Base-by-base conservation (phyloP, 768 basidiomycete genomes). In the Butyriboletus loyo region DNA sequence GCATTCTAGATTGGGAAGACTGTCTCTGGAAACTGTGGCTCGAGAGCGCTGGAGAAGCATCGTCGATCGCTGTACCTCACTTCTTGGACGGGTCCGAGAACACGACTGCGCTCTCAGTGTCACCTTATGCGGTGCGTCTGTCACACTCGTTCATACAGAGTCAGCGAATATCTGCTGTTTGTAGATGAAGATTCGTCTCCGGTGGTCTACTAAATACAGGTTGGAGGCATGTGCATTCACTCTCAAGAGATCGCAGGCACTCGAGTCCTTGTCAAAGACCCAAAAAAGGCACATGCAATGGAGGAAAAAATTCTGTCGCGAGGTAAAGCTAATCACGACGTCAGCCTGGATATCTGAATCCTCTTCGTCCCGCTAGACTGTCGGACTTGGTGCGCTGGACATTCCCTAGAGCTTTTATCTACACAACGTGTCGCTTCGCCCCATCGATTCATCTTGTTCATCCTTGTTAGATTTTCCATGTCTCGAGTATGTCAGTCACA, bases 1-100 rank as follows among this genome's bases (percentile, higher is more conserved):
- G 83, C 21, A 53, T 58, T 1, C 65, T 73, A 4, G 82, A 85
- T 52, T 87, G 85, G 85, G 72, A 76, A 31, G 81, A 84, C 52
- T 87, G 85, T 62, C 66, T 86, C 14, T 87, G 85, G 84, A 81
- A 83, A 58, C 53, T 85, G 51, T 80, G 79, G 72, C 72, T 86
- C 25, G 78, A 82, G 50, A 76, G 72, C 49, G 76, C 74, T 32
- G 84, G 83, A 14, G 67, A 68, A 13, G 64, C 72, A 7, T 54
- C 59, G 43, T 59, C 59, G 34, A 45, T 68, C 15, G 40, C 19
- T 1, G 31, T 56, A 2, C 59, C 62, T 24, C 56, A 30, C n/a
- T 30, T 56, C n/a, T 34, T 7, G 50, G 56, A 57, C 10, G 49
- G 10, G 35, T 11, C 35, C 41, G 46, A 14, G 45, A 54, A 59